Base-by-base conservation (phyloP, 2,329 filamentous ascomycete species). In the Tolypocladium album region DNA sequence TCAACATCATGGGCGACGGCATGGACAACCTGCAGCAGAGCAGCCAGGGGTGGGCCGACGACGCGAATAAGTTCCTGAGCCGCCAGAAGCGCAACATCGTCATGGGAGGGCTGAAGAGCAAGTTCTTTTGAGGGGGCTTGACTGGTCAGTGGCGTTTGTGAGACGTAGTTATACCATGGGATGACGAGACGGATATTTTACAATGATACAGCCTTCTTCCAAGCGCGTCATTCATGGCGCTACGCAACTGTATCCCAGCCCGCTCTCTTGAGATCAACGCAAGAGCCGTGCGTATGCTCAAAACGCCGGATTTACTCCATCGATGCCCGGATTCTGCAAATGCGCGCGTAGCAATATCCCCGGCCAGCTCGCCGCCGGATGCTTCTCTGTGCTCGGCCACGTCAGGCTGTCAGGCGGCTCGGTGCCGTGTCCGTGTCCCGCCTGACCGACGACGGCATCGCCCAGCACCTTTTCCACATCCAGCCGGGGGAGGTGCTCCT, bases 1-100 rank as follows among this genome's bases (percentile, higher is more conserved):
- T 99, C 61, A 88, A 87, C 53, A 78, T 95, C 6, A 87, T 93
- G 74, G 88, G 88, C 2, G 93, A 97, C 68, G 87, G 80, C 56
- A 92, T 97, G 85, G 88, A 96, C 63, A 86, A 84, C 63, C 75
- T 97, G 62, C 88, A 93, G 68, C 83, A 91, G 67, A 88, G 88
- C 66, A 96, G 90, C 70, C 85, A 85, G 59, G 88, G 86, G 22
- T 97, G 91, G 86, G 88, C 91, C 17, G 85, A 92, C 39, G 92
- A 96, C 70, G 92, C 96, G 58, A 88, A 84, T 68, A 97, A 96
- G 72, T 97, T 84, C 72, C 87, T 96, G 5, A 82, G 81, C 61
- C 88, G 87, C 75, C 93, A 97, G 78, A 97, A 97, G 82, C 84
- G 86, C 71, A 92, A 90, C 64, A 79, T 94, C 64, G 78, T 96